phyloP scores from a whole-genome alignment of 2,329 filamentous ascomycete genomes.

The Aspergillus fumigatiaffinis region DNA sequence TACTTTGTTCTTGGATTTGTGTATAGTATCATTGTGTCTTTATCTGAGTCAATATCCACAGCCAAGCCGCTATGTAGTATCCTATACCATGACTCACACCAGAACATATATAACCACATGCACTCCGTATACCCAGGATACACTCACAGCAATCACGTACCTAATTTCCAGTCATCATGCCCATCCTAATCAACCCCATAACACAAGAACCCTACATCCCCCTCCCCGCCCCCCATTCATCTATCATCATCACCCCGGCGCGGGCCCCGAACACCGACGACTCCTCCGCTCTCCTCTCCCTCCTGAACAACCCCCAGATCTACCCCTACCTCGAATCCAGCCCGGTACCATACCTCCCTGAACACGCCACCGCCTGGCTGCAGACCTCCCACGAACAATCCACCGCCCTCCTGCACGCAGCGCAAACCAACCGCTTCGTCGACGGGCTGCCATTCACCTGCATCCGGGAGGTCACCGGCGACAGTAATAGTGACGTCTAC shows the following conservation, averaged over 20 bases:
- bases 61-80: background rate
- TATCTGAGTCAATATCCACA: background rate
- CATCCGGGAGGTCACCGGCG: slow-evolving; percentile 10
- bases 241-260: slow-evolving; percentile 26
- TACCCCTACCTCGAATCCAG: slow-evolving; percentile 19
- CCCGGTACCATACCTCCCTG: slow-evolving; percentile 23
- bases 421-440: slow-evolving; percentile 2
- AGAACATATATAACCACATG: background rate
- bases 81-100: background rate
- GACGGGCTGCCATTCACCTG: slow-evolving; percentile 20
- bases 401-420: background rate
- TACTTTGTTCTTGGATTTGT: background rate
- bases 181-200: slow-evolving; percentile 9
- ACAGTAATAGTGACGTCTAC: background rate
- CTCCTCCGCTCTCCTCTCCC: slow-evolving; percentile 6
- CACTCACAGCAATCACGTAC: background rate
- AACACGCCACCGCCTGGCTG: slow-evolving; percentile 16
- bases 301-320: slow-evolving; percentile 24
- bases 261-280: slow-evolving; percentile 11
- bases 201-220: slow-evolving; percentile 23
- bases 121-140: background rate
- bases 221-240: slow-evolving; percentile 18
- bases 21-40: background rate
- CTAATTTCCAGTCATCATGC: slow-evolving; percentile 11
- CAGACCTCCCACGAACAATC: slow-evolving; percentile 3